Percentiles rank a stretch among this genome's conserved stretches.
These are phyloP conservation scores for Ceratobasidium sp. DNA, from an alignment of 1,284 basidiomycete species.

Conservation along the genomic window DNA sequence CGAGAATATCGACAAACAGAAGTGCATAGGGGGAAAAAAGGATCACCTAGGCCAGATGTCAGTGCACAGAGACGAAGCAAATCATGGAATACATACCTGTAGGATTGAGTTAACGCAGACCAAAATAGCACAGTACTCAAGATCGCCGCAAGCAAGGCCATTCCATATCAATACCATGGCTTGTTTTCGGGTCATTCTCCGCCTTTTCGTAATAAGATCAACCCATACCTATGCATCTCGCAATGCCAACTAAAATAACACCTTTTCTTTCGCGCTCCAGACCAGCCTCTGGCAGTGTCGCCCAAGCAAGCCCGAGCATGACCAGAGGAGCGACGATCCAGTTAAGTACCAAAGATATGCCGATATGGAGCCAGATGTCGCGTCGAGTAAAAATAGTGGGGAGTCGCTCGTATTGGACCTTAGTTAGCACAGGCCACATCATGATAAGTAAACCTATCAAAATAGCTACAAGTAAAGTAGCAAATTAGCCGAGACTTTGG, in stretches of 20 bases:
- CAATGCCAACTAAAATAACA: constrained; percentile 72
- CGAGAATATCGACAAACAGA: constrained; percentile 81
- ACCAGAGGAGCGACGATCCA: constrained; percentile 85
- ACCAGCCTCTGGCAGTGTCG: constrained; percentile 82
- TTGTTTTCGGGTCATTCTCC: constrained; percentile 53
- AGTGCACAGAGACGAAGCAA: background rate
- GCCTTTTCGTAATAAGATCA: background rate
- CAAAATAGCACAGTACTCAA: constrained; percentile 79
- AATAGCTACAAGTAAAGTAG: constrained; percentile 66
- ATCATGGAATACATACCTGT: constrained; percentile 46
- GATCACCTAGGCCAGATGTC: constrained; percentile 73
- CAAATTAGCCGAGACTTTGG: background rate
- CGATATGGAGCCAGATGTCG: constrained; percentile 77
- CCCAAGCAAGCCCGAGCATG: constrained; percentile 89
- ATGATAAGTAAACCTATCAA: constrained; percentile 83
- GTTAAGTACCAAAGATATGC: constrained; percentile 79
- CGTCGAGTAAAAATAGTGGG: constrained; percentile 68
- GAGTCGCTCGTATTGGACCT: constrained; percentile 83
- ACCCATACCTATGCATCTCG: constrained; percentile 58
- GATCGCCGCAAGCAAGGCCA: constrained; percentile 79
- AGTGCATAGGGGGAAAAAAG: constrained; percentile 82
- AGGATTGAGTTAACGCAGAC: constrained; percentile 66
- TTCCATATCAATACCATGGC: constrained; percentile 92
- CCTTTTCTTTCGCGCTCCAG: constrained; percentile 60
- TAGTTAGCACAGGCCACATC: constrained; percentile 82